phyloP scores from a whole-genome alignment of 164 flowering plant genomes.

The Magnolia changhungtana region DNA sequence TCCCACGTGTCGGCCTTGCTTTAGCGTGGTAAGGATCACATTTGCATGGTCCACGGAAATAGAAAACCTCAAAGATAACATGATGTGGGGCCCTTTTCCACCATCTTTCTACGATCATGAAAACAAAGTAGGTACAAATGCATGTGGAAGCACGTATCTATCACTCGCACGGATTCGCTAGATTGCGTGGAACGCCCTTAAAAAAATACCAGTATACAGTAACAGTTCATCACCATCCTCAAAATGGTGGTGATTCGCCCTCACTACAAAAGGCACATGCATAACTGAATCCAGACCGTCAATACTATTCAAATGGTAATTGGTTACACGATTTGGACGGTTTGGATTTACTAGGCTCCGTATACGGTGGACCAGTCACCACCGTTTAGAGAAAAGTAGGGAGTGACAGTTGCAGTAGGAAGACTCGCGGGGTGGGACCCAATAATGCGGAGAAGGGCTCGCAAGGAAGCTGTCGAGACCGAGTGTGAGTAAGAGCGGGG shows the following conservation, averaged over 20 bases:
- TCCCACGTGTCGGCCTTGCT: background rate
- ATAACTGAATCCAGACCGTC: too few species aligned
- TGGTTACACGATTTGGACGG: too few species aligned
- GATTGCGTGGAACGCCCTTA: background rate
- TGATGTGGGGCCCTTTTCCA: background rate
- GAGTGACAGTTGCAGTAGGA: background rate
- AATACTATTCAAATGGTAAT: too few species aligned
- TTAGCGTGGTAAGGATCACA: background rate
- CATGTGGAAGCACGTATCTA: slow-evolving; percentile 15
- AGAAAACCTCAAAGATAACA: background rate
- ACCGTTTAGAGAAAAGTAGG: background rate
- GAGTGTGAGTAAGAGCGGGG: background rate
- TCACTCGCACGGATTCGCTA: slow-evolving; percentile 4
- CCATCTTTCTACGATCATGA: background rate
- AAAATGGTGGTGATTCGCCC: too few species aligned
- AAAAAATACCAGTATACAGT: too few species aligned
- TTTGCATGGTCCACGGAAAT: background rate
- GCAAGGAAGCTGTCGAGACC: slow-evolving; percentile 1
- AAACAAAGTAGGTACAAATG: slow-evolving; percentile 10
- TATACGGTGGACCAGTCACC: too few species aligned
- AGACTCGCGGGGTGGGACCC: background rate
- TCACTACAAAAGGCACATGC: too few species aligned
- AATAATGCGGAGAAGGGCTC: slow-evolving; percentile 7
- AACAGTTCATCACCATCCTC: too few species aligned
- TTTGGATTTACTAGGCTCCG: too few species aligned